Conservation (phyloP, 2,329 filamentous ascomycete species). For the Fonsecaea nubica region DNA sequence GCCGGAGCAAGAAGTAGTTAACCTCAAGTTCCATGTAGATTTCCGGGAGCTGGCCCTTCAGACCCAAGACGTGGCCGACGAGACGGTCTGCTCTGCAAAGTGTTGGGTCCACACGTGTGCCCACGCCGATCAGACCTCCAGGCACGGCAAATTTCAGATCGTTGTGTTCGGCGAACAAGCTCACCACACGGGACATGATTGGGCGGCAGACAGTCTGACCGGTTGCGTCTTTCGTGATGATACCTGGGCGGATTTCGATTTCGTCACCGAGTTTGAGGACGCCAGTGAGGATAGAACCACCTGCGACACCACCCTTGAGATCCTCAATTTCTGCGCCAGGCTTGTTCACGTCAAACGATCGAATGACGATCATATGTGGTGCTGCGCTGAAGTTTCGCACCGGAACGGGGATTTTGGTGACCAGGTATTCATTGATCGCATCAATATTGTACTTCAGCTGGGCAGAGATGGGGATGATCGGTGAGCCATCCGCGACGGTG, state of each 20-base stretch:
- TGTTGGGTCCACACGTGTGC: conserved; percentile 95
- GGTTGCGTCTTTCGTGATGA: conserved; percentile 92
- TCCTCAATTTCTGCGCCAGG: conserved; percentile 98
- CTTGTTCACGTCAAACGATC: conserved; percentile 99
- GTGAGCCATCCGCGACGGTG: conserved; percentile 91
- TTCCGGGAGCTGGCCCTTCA: conserved; percentile 89
- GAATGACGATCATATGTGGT: conserved; percentile 98
- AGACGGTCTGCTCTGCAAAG: conserved; percentile 98
- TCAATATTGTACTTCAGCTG: conserved; percentile 99
- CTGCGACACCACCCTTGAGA: conserved; percentile 96
- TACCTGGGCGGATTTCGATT: conserved; percentile 98
- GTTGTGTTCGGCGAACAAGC: conserved; percentile 96
- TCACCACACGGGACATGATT: conserved; percentile 93
- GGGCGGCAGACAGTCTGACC: conserved; percentile 95
- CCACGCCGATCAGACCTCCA: conserved; percentile 96
- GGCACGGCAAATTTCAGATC: conserved; percentile 98
- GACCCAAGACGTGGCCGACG: conserved; percentile 94
- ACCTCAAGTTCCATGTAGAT: conserved; percentile 99
- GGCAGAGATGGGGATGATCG: conserved; percentile 94
- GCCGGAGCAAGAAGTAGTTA: conserved; percentile 97
- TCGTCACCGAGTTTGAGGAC: conserved; percentile 96
- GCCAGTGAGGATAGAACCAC: conserved; percentile 94
- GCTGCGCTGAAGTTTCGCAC: conserved; percentile 87
- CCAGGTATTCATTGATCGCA: conserved; percentile 93
- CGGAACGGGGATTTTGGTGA: conserved; percentile 93